A percentile compares a stretch with the other conserved stretches of the same genome.
Conservation (phyloP, 768 basidiomycete species). For the Russula lepida region DNA sequence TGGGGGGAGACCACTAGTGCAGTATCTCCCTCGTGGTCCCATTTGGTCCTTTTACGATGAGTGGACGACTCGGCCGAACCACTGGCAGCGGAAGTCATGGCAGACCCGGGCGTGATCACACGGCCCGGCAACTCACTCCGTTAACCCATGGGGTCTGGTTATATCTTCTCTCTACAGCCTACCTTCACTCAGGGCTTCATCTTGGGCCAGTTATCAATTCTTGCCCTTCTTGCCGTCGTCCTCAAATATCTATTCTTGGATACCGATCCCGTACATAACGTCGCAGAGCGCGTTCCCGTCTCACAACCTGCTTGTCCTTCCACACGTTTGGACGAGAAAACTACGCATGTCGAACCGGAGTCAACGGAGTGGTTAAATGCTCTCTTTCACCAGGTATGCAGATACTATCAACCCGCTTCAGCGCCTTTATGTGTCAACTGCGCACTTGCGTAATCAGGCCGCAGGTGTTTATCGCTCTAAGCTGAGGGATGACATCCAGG, state of each 20-base stretch:
- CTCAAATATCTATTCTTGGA: conserved; percentile 96
- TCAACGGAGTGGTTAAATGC: conserved; percentile 90
- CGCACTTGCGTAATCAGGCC: conserved; percentile 31
- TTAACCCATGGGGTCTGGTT: conserved; percentile 31
- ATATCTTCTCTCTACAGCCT: conserved; percentile 66
- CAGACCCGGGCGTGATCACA: background rate
- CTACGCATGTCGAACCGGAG: conserved; percentile 40
- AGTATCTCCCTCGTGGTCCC: conserved; percentile 44
- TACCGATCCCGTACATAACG: conserved; percentile 49
- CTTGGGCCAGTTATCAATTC: conserved; percentile 84
- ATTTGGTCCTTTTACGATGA: conserved; percentile 69
- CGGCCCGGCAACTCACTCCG: conserved; percentile 1
- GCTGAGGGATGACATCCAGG: conserved; percentile 59
- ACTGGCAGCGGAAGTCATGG: conserved; percentile 21
- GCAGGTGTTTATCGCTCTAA: conserved; percentile 69
- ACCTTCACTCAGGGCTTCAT: conserved; percentile 95
- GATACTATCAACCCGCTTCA: background rate
- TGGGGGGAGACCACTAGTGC: conserved; percentile 32
- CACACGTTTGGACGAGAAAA: background rate
- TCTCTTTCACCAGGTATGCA: conserved; percentile 67
- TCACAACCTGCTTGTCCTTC: background rate
- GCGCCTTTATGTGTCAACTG: background rate
- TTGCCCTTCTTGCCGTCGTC: conserved; percentile 65
- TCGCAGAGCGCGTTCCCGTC: conserved; percentile 19
- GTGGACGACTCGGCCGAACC: conserved; percentile 20